These are phyloP conservation scores for Lichtheimia hyalospora DNA, from an alignment of 371 early-diverging fungal species.

Conservation along the genomic window DNA sequence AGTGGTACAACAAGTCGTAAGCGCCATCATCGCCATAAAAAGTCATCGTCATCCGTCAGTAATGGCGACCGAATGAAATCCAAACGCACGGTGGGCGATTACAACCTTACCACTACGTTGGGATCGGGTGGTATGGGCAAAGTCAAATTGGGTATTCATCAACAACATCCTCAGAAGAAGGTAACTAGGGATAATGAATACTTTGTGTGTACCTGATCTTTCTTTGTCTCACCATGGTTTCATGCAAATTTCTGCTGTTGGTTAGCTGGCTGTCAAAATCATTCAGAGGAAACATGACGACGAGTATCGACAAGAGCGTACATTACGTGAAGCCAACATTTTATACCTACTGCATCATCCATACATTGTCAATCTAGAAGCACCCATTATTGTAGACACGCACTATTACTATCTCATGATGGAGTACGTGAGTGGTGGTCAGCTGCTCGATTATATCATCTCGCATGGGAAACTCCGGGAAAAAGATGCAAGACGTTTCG, in stretches of 20 bases:
- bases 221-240: no score
- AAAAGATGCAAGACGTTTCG: slow-evolving; percentile 83
- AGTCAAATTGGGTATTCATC: slow-evolving; percentile 88
- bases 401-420: slow-evolving; percentile 87
- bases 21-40: no score
- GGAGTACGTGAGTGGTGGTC: slow-evolving; percentile 88
- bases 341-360: slow-evolving; percentile 91
- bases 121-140: slow-evolving; percentile 95
- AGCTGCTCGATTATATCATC: slow-evolving; percentile 88
- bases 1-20: no score
- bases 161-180: slow-evolving; percentile 65
- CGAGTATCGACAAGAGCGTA: slow-evolving; percentile 79
- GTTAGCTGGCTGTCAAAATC: slow-evolving; percentile 77
- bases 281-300: slow-evolving; percentile 62
- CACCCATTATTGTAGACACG: slow-evolving; percentile 77
- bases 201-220: no score
- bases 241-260: not conserved
- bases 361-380: slow-evolving; percentile 74
- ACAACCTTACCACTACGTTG: slow-evolving; percentile 80
- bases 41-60: no score
- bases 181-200: slow-evolving; percentile 38
- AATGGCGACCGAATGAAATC: slow-evolving; percentile 7
- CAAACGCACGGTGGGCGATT: slow-evolving; percentile 60
- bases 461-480: slow-evolving; percentile 88
- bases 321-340: slow-evolving; percentile 87